These are phyloP conservation scores for Nectriaceae sp. DNA, from an alignment of 2,329 filamentous ascomycete species.

Conservation along the genomic window DNA sequence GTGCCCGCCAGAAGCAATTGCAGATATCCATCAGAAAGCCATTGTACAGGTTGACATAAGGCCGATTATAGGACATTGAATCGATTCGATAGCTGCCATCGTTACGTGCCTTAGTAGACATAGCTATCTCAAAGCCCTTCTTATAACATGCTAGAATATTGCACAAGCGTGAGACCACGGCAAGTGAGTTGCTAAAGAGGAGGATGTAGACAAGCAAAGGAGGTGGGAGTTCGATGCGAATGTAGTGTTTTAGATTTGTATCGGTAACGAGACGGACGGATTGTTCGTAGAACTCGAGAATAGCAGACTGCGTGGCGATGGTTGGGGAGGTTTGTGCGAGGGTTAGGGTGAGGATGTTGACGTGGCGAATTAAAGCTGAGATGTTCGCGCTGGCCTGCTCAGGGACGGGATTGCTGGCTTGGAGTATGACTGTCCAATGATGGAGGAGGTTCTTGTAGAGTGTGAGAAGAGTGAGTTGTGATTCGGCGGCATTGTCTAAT, in stretches of 20 bases:
- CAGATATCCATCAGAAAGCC: constrained; percentile 85
- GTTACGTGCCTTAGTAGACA: constrained; percentile 41
- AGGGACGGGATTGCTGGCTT: constrained; percentile 40
- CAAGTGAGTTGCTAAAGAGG: constrained; percentile 65
- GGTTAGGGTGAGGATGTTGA: constrained; percentile 59
- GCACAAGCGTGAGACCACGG: constrained; percentile 68
- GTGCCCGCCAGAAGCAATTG: constrained; percentile 78
- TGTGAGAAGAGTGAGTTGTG: constrained; percentile 60
- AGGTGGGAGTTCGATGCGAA: constrained; percentile 70
- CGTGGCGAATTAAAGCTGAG: constrained; percentile 46
- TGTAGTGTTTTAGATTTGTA: constrained; percentile 48
- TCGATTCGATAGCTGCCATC: constrained; percentile 31
- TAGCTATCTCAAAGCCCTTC: constrained; percentile 68
- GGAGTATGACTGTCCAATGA: constrained; percentile 55
- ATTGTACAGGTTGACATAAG: constrained; percentile 73
- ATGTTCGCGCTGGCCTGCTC: constrained; percentile 40
- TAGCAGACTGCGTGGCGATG: constrained; percentile 50
- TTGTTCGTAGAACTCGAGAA: constrained; percentile 72
- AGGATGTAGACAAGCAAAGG: constrained; percentile 70
- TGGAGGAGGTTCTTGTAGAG: constrained; percentile 70
- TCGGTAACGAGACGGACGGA: constrained; percentile 59
- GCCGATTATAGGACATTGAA: constrained; percentile 52
- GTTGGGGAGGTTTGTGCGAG: constrained; percentile 55
- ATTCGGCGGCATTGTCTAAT: constrained; percentile 49
- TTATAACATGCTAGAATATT: constrained; percentile 73